These are phyloP conservation scores for Phytopythium chamaehyphon DNA, from an alignment of 352 stramenopile species.

Conservation along the genomic window DNA sequence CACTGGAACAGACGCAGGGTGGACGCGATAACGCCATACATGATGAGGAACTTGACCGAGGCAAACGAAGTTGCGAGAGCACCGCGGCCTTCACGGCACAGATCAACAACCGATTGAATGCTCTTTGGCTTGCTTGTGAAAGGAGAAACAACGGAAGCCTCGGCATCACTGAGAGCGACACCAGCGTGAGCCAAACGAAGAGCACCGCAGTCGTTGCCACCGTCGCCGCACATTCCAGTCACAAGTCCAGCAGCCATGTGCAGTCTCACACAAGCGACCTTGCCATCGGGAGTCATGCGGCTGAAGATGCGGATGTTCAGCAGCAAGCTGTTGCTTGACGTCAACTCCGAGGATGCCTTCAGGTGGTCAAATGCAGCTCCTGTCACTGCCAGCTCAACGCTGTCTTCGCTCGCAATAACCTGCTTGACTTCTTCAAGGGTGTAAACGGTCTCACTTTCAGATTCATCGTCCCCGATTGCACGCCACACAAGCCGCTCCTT, in stretches of 20 bases:
- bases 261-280: conserved; percentile 32
- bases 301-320: conserved; percentile 47
- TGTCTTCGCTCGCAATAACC: conserved; percentile 7
- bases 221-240: conserved; percentile 53
- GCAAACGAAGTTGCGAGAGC: conserved; percentile 75
- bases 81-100: conserved; percentile 80
- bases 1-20: conserved; percentile 60
- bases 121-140: conserved; percentile 84
- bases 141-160: conserved; percentile 75
- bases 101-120: conserved; percentile 70
- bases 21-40: conserved; percentile 79
- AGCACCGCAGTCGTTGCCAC: conserved; percentile 79
- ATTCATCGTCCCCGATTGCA: conserved; percentile 23
- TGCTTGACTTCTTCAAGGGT: conserved; percentile 23
- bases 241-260: conserved; percentile 38
- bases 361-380: conserved; percentile 31
- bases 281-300: conserved; percentile 42
- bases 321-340: conserved; percentile 15
- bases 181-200: conserved; percentile 74
- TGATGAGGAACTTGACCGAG: conserved; percentile 84
- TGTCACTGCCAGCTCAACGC: conserved; percentile 39
- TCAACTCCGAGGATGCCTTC: conserved; percentile 21
- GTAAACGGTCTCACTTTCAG: conserved; percentile 9
- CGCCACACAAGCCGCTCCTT: conserved; percentile 27
- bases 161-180: conserved; percentile 69